Evolutionary conservation across 148 eudicot genomes (phyloP).

Genomic region (Amaranthus cruentus): DNA sequence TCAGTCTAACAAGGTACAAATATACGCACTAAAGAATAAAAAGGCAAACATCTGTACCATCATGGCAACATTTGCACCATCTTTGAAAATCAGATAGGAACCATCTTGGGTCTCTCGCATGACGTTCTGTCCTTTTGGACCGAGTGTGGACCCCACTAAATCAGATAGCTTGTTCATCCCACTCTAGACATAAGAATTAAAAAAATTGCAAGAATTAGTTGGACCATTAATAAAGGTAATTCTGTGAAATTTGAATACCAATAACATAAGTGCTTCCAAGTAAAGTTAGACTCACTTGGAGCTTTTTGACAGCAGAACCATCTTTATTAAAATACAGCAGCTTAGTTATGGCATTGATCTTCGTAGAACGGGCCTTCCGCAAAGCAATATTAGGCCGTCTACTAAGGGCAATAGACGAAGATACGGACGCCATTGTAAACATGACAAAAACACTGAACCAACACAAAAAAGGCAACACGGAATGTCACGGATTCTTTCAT

Average conservation of each 20-base stretch:
- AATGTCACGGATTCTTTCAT: too few relatives aligned
- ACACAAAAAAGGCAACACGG: too few relatives aligned
- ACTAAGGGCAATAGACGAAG: conserved; percentile 34
- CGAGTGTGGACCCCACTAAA: conserved; percentile 86
- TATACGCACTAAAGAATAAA: not conserved
- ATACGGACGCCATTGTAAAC: conserved; percentile 53
- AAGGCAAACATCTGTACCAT: conserved; percentile 15
- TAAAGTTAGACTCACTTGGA: conserved; percentile 41
- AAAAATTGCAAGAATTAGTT: not conserved
- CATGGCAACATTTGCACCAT: conserved; percentile 85
- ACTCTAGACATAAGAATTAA: conserved; percentile 2
- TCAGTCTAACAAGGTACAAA: not conserved
- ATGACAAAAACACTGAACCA: conserved; percentile 9
- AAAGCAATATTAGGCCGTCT: conserved; percentile 34
- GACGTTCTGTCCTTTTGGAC: conserved; percentile 94
- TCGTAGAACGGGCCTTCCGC: conserved; percentile 34
- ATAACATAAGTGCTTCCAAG: not conserved
- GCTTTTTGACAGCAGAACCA: conserved; percentile 80
- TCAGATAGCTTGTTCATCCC: conserved; percentile 92
- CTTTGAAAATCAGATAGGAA: conserved; percentile 83
- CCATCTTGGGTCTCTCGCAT: conserved; percentile 83
- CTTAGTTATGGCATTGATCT: conserved; percentile 60
- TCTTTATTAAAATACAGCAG: conserved; percentile 83
- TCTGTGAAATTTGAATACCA: not conserved
- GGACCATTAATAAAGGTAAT: too few relatives aligned